phyloP scores from a whole-genome alignment of 495 filamentous ascomycete species.

The Penicillium dipodomyicola region DNA sequence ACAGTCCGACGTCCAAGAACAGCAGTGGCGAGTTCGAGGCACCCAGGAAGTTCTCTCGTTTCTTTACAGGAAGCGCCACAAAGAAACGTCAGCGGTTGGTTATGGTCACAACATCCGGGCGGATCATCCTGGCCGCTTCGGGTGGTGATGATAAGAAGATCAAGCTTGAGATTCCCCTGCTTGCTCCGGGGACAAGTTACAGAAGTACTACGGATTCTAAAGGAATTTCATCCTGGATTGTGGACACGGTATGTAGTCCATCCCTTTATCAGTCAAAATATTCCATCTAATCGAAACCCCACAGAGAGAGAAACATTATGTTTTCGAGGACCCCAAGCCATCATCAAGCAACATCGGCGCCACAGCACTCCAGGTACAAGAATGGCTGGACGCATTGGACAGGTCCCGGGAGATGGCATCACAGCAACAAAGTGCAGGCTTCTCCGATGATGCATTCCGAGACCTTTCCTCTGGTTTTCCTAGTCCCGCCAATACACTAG shows the following conservation, averaged over 20 bases:
- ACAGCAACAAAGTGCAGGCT: constrained; percentile 63
- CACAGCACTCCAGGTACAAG: constrained; percentile 59
- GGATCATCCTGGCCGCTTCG: constrained; percentile 86
- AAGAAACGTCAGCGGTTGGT: constrained; percentile 92
- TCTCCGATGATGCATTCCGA: constrained; percentile 65
- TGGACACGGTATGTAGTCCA: constrained; percentile 77
- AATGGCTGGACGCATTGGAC: constrained; percentile 86
- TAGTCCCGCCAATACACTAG: constrained; percentile 74
- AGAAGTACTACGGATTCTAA: constrained; percentile 77
- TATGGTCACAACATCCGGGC: constrained; percentile 89
- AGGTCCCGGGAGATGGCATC: constrained; percentile 76
- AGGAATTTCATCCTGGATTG: constrained; percentile 80
- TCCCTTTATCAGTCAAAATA: not conserved
- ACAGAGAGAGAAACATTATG: constrained; percentile 84
- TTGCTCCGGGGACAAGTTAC: constrained; percentile 70
- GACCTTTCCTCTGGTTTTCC: constrained; percentile 70
- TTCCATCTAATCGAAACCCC: constrained; percentile 16
- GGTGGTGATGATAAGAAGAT: constrained; percentile 95
- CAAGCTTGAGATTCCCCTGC: constrained; percentile 83
- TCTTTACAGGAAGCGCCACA: constrained; percentile 84
- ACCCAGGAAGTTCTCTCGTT: constrained; percentile 83
- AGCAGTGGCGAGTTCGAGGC: constrained; percentile 58
- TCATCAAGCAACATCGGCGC: constrained; percentile 46
- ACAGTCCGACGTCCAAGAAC: constrained; percentile 65
- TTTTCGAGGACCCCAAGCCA: constrained; percentile 86